Evolutionary conservation across 176 grass and related monocot genomes (phyloP).

Genomic region (Saccharum officinarum): DNA sequence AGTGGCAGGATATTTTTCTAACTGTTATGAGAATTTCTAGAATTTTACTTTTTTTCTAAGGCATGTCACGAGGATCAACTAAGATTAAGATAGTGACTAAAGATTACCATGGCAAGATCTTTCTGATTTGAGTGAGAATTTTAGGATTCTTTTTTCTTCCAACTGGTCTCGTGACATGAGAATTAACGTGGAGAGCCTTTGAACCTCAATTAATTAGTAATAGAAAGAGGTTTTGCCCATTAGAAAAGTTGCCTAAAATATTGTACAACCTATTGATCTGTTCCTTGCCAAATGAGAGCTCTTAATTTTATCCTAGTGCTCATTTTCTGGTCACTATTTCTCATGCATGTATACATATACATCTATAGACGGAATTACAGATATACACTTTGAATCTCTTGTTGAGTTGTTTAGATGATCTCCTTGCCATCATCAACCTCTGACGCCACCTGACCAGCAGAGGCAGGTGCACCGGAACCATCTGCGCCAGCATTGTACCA

Average conservation of each 20-base stretch:
- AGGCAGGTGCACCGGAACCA: slow-evolving; percentile 20
- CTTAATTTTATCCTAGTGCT: slow-evolving; percentile 19
- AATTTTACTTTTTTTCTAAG: too few species aligned
- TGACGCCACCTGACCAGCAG: slow-evolving; percentile 45
- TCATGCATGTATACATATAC: slow-evolving; percentile 27
- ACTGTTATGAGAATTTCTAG: too few species aligned
- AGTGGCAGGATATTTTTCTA: too few species aligned
- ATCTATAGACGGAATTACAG: slow-evolving; percentile 2
- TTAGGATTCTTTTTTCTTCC: neutral
- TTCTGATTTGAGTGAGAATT: neutral
- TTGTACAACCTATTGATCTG: neutral
- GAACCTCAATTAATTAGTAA: neutral
- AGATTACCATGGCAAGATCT: neutral
- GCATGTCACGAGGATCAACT: too few species aligned
- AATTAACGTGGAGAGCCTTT: neutral
- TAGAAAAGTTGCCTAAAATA: neutral
- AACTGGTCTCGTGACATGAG: too few species aligned
- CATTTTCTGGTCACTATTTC: neutral
- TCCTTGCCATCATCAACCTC: slow-evolving; percentile 45
- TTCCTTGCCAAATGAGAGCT: neutral
- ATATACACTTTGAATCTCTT: slow-evolving; percentile 43
- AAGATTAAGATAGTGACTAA: too few species aligned
- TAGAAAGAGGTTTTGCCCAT: neutral
- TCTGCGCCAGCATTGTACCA: slow-evolving; percentile 54
- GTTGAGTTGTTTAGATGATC: slow-evolving; percentile 26